Evolutionary conservation across 129 eudicot genomes (phyloP), one percentile per base, ranked within the genome.

Genomic region (Pseudognaphalium luteoalbum): DNA sequence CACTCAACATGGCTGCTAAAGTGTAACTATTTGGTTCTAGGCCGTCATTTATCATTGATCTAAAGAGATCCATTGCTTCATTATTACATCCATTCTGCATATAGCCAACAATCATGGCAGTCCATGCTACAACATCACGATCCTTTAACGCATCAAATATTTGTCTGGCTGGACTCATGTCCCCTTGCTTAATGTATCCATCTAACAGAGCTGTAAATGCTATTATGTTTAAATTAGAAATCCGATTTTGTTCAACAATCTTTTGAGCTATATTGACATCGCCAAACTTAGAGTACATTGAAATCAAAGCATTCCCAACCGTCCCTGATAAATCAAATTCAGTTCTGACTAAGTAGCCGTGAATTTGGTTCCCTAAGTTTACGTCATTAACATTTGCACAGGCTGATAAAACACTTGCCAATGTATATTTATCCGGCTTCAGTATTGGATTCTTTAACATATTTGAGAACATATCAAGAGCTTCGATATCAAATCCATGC

Each of bases 51-150:
- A 91, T 67, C 97, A 91, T 91, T 35, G 78, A 87, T 74, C 85
- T 85, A 64, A 89, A 89, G 54, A 91, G 83, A 58, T 78, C 77
- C 22, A 85, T 80, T 22, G 96, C 97, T 6, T 89, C 91, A 78
- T 77, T 61, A 39, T 85, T 83, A 56, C 71, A 78, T 56, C 96
- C 90, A 9, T 91, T 91, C 41, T 91, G 97, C 69, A 85, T 82
- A 76, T 89, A 91, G 4, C 97, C 97, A 28, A 89, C 97, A 30
- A 91, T 84, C 96, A 91, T 89, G 33, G 97, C 97, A 0, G 97
- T 91, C 96, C 97, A 91, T 52, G 87, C 86, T 61, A 91, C 96
- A 44, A 91, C 97, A 85, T 91, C 97, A 21, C 81, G 85, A 9
- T 82, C 82, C 6, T 4, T 69, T 66, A 91, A 84, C 30, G 92